Evolutionary conservation across 1,284 basidiomycete genomes (phyloP), one percentile per base, ranked within the genome.

Genomic region (Trametes polyzona): DNA sequence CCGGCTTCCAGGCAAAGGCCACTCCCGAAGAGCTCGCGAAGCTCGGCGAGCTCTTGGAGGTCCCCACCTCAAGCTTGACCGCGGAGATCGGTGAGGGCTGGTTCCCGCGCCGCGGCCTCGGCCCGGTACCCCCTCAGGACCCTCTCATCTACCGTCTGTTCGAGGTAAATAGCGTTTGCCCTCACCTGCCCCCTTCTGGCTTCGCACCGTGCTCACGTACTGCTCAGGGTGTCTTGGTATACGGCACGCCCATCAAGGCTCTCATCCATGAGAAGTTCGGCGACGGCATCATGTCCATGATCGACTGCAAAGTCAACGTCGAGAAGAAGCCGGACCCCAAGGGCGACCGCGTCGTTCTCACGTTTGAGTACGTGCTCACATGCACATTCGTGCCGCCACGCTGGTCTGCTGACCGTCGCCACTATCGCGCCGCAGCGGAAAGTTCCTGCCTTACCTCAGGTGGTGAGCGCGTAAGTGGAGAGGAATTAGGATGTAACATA

Each of bases 201-300:
- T n/a, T 35, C n/a, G n/a, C n/a, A n/a, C n/a, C n/a, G n/a, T 50
- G 23, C 30, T 39, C 4, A 42, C 14, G 14, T 12, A 14, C 52
- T 16, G 3, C 37, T 16, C 44, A 90, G 87, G 79, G 86, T 43
- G 81, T 94, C 12, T 71, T 93, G 43, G 92, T 95, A 0, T 94
- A 95, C 65, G 92, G 93, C 0, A 81, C 88, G 65, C 81, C 89
- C 2, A 88, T 92, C 73, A 92, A 92, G 77, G 87, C 91, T n/a
- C 71, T 94, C 63, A 90, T 95, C 47, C 88, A 93, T 63, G 92
- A 95, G 74, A 94, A 95, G 89, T 95, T 94, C 63, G 93, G 93
- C 4, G 93, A 95, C 69, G 92, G 93, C 4, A 95, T 95, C 65
- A 93, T 94, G 91, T 91, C 88, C 17, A 92, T 95, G 81, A 95